phyloP scores from a whole-genome alignment of 2,329 filamentous ascomycete genomes.

The Corinectria fuckeliana region DNA sequence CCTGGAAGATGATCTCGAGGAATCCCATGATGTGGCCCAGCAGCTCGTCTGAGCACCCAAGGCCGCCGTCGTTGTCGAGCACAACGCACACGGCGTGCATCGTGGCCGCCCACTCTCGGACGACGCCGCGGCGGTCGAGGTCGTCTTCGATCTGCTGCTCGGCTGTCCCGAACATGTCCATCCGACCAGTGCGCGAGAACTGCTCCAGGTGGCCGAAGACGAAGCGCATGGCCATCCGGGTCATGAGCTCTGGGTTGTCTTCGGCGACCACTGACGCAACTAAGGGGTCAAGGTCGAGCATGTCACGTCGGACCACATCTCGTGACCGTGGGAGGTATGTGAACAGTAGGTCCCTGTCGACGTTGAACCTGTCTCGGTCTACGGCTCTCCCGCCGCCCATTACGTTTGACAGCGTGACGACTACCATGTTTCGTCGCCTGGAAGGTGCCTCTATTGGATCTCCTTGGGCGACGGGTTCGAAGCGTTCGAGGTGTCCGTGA shows the following conservation, averaged over 20 bases:
- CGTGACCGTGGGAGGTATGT: constrained; percentile 22
- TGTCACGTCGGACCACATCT: constrained; percentile 17
- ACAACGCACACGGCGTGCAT: constrained; percentile 37
- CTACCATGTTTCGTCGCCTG: background rate
- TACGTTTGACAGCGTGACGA: background rate
- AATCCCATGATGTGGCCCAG: constrained; percentile 34
- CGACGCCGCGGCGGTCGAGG: background rate
- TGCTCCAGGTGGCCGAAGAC: constrained; percentile 28
- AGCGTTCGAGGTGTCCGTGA: background rate
- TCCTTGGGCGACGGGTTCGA: background rate
- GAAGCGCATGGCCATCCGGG: constrained; percentile 25
- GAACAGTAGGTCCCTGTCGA: constrained; percentile 18
- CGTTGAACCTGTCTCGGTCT: constrained; percentile 10
- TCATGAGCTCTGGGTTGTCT: background rate
- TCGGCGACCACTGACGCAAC: constrained; percentile 12
- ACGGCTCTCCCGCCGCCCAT: background rate
- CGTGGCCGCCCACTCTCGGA: constrained; percentile 23
- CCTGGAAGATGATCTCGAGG: constrained; percentile 29
- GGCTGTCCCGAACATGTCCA: constrained; percentile 28
- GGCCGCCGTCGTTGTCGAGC: constrained; percentile 34
- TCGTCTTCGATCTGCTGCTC: constrained; percentile 18
- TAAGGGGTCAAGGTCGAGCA: constrained; percentile 21
- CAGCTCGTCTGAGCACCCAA: constrained; percentile 39
- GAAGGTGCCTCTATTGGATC: background rate
- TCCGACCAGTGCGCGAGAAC: constrained; percentile 10